Base-by-base conservation (phyloP, 345 rosid species). In the Alliaria petiolata region DNA sequence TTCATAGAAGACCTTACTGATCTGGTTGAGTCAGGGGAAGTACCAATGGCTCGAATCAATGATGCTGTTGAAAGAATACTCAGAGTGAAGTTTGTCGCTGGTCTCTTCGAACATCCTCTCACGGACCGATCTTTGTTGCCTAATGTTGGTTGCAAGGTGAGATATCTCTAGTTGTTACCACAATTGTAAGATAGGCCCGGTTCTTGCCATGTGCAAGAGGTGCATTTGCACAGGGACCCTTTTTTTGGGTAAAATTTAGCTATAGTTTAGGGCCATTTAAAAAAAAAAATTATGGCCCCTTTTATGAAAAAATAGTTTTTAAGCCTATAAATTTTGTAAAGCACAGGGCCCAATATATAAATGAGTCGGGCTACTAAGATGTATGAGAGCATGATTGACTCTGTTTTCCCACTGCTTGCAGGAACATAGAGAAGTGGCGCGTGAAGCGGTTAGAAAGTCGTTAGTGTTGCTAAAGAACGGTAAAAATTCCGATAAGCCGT, bases 51-150 rank as follows among this genome's bases (percentile, higher is more conserved):
- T 58, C 85, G 97, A 43, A 78, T 93, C 43, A 74, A 89, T 74
- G 96, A 90, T 76, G 93, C 92, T 49, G 97, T 90, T 70, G 90
- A 85, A 70, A 80, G 93, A 74, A 90, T 93, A 78, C 82, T 93
- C 12, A 85, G 91, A 82, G 97, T 93, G 80, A 90, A 93, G 80
- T 90, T 87, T 71, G 79, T 86, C 25, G 83, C 92, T 60, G 93
- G 93, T 78, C 83, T 93, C 74, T 93, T 90, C 7, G 92, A 90
- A 79, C 40, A 82, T 75, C 97, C 96, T 62, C 80, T 87, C 70
- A 50, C 91, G 8, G 88, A 93, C 58, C 80, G 86, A 80, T 85
- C 89, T 61, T 82, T 90, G 81, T 81, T 90, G 17, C 72, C 76
- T 50, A 47, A 46, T 36, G 93, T 93, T 80, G 97, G 98, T 64